phyloP scores from a whole-genome alignment of 106 monocot genomes.

The Platanthera guangdongensis region DNA sequence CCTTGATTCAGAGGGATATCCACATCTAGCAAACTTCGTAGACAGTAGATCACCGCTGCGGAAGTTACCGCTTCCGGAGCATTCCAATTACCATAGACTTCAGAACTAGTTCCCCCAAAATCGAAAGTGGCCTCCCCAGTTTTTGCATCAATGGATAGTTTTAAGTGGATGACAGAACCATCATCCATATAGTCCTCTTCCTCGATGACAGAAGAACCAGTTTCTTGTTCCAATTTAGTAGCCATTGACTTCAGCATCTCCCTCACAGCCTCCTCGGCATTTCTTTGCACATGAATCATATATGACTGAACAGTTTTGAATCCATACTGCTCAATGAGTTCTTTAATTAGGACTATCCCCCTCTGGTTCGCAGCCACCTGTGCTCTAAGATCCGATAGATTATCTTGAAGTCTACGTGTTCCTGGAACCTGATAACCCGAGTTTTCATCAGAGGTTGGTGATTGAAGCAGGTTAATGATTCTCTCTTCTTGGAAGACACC shows the following conservation, averaged over 20 bases:
- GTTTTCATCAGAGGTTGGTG: constrained; percentile 32
- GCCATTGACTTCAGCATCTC: constrained; percentile 81
- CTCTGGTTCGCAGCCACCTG: constrained; percentile 95
- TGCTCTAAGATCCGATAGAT: constrained; percentile 82
- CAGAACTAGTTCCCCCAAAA: constrained; percentile 73
- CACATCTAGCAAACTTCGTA: constrained; percentile 70
- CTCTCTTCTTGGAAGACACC: constrained; percentile 82
- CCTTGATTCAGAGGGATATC: constrained; percentile 97
- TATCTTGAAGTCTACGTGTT: constrained; percentile 81
- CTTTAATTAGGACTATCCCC: constrained; percentile 83
- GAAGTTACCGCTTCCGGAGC: constrained; percentile 82
- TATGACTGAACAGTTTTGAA: constrained; percentile 68
- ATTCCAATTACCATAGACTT: constrained; percentile 98
- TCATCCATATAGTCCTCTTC: constrained; percentile 98
- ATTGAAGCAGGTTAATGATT: constrained; percentile 44
- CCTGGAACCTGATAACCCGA: constrained; percentile 43
- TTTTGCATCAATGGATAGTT: constrained; percentile 51
- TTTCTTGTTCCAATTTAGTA: constrained; percentile 32
- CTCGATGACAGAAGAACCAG: constrained; percentile 35
- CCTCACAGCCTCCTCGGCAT: constrained; percentile 86
- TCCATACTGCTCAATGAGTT: constrained; percentile 80
- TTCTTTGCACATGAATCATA: constrained; percentile 79
- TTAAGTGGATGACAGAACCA: constrained; percentile 73
- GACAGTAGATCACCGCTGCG: constrained; percentile 88
- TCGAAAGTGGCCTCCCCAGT: constrained; percentile 77